Base-by-base conservation (phyloP, 352 stramenopile species). In the Phytophthora chlamydospora region DNA sequence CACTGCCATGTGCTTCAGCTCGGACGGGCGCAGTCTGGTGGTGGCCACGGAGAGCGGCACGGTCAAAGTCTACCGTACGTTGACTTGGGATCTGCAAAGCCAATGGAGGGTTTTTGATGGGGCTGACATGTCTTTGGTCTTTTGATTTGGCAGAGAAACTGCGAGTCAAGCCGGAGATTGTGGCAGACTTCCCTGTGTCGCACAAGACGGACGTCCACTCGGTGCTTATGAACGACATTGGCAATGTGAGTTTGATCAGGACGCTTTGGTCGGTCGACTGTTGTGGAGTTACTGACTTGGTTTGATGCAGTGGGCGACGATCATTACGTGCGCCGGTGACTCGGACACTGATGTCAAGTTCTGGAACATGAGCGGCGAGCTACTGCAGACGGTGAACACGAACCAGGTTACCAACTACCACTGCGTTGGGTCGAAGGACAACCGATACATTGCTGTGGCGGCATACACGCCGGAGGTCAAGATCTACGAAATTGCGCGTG, bases 371-470 rank as follows among this genome's bases (percentile, higher is more conserved):
- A 73, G 68, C 11, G 83, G 83, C 21, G 77, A 89, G 16, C 57
- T 91, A 35, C 59, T 92, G 50, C 85, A 92, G 51, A 73, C 81
- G 10, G 82, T 84, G 29, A 92, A 90, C 67, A 91, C 82, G 27
- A 91, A 93, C 62, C 83, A 93, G 58, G 81, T 93, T 35, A 63
- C 76, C 41, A 92, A 91, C 61, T 92, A 89, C 61, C 85, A 93
- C 62, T 89, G 77, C 53, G 68, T 93, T 6, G 79, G 72, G 3
- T 93, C 85, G 27, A 91, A 89, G 55, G 85, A 93, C 72, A 93
- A 91, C 50, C 80, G 85, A 4, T 93, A 86, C 60, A 82, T 93
- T 48, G 82, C 85, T 16, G 80, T 93, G 16, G 85, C 85, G 14
- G 82, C 82, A 9, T 93, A 91, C 69, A 93, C 85, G 4, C 85